phyloP scores from a whole-genome alignment of 2,329 filamentous ascomycete species.

The Diaporthe ilicicola region DNA sequence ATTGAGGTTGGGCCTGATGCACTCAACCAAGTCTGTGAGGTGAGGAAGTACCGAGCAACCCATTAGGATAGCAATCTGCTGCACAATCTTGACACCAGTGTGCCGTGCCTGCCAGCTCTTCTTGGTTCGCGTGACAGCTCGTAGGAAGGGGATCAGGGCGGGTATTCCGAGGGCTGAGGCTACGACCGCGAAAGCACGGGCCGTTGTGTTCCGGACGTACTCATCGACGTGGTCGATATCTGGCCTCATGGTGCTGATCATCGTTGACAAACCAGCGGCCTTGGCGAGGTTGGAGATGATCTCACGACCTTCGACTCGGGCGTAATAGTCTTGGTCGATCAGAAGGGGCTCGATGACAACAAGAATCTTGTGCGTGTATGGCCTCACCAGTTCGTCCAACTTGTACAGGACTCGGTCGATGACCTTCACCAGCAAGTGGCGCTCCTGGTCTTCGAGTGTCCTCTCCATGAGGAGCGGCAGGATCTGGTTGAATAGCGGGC shows the following conservation, averaged over 20 bases:
- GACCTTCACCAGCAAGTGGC: conserved; percentile 97
- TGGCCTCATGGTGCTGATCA: conserved; percentile 99
- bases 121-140: conserved; percentile 96
- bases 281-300: conserved; percentile 99
- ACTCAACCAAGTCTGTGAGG: conserved; percentile 94
- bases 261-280: conserved; percentile 93
- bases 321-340: conserved; percentile 99
- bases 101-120: conserved; percentile 99
- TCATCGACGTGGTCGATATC: conserved; percentile 99
- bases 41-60: conserved; percentile 96
- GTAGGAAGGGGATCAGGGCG: conserved; percentile 90
- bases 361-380: conserved; percentile 97
- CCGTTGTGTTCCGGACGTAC: conserved; percentile 97
- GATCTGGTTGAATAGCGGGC: conserved; percentile 95
- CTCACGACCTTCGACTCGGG: conserved; percentile 95
- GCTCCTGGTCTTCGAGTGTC: conserved; percentile 95
- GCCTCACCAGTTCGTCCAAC: conserved; percentile 93
- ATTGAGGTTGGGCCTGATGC: conserved; percentile 93
- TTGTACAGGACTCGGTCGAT: conserved; percentile 99
- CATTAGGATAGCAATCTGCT: conserved; percentile 99
- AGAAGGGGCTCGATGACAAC: conserved; percentile 99
- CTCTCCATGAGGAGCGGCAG: conserved; percentile 98
- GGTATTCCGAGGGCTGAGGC: conserved; percentile 96
- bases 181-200: conserved; percentile 95
- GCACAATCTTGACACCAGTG: conserved; percentile 98